Base-by-base conservation (phyloP, 1,139 yeast species). In the Debaryomyces coudertii region DNA sequence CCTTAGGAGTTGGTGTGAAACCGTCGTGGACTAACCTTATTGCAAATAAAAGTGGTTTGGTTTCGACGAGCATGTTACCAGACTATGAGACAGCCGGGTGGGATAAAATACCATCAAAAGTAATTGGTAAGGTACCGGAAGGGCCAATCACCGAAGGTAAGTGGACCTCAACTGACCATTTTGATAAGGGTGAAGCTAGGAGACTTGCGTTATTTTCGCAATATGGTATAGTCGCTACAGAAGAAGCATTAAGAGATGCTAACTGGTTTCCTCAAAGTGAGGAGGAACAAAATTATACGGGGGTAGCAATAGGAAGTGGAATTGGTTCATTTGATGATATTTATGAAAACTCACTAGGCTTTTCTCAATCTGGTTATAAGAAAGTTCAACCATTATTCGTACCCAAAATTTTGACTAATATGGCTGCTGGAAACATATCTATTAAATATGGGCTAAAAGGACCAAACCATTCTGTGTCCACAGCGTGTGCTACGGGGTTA, bases 401-500 rank as follows among this genome's bases (percentile, higher is more conserved):
- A 9, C 98, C 99, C 0, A 83, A 80, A 54, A 68, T 92, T 40
- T 72, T 95, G 43, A 81, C 88, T 42, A 95, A 93, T 64, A 95
- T 95, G 98, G 97, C 97, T 0, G 90, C 93, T 0, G 98, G 99
- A 2, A 86, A 90, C 53, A 80, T 93, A 4, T 86, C 97, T 4
- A 92, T 93, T 47, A 77, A 80, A 53, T 80, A 83, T 58, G 86
- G 87, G 2, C 68, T 90, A 28, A 72, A 78, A 54, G 99, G 99
- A 0, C 96, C 97, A 1, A 82, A 88, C 46, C 97, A 90, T 61
- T 73, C 96, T 0, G 95, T 85, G 0, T 81, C 96, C 1, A 90
- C 98, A 0, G 99, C 99, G 0, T 95, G 99, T 70, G 96, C 99
- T 2, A 90, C 99, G 0, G 99, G 99, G 0, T 80, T 88, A 25